Evolutionary conservation across 805 yeast species (phyloP), one percentile per base, ranked within the genome.

Genomic region (Saturnispora kantuleensis): DNA sequence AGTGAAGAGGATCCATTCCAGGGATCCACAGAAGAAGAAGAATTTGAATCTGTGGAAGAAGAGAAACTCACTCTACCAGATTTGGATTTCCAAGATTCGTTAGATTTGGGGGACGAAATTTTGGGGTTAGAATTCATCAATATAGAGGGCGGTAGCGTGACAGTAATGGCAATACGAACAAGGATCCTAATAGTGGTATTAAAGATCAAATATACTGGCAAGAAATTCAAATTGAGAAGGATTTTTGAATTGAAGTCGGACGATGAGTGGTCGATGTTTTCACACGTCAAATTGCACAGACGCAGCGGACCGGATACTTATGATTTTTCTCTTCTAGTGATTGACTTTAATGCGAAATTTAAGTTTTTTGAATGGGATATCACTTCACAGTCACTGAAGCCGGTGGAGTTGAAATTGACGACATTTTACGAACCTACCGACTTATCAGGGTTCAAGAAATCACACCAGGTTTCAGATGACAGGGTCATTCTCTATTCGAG

Each of bases 341-440:
- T 77, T 7, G 86, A 80, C 54, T 52, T 65, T 1, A 64, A 66
- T 32, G 86, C 86, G 0, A 70, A 73, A 43, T 74, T 79, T 68
- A 65, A 64, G 2, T 36, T 71, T 1, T 71, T 12, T 47, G 65
- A 13, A 13, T 41, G 10, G 44, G 38, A 47, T 3, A 31, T 2
- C 38, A 30, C 2, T 47, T 45, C 36, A 36, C 18, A 8, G 39
- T 45, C 13, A 9, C 47, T 1, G 35, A 42, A 9, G 26, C 26
- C 26, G 8, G 8, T 21, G 26, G 8, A 21, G 8, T 38, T 50
- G n/a, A 37, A 44, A 8, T 39, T 26, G 33, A 37, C 39, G 5
- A 50, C 65, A 7, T 57, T 68, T 10, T 56, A 63, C 41, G 76
- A 76, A 48, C 66, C 72, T 0, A 63, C 62, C 2, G 84, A 78